These are phyloP conservation scores for Entomophthora muscae DNA, from an alignment of 371 early-diverging fungal species.

Conservation along the genomic window DNA sequence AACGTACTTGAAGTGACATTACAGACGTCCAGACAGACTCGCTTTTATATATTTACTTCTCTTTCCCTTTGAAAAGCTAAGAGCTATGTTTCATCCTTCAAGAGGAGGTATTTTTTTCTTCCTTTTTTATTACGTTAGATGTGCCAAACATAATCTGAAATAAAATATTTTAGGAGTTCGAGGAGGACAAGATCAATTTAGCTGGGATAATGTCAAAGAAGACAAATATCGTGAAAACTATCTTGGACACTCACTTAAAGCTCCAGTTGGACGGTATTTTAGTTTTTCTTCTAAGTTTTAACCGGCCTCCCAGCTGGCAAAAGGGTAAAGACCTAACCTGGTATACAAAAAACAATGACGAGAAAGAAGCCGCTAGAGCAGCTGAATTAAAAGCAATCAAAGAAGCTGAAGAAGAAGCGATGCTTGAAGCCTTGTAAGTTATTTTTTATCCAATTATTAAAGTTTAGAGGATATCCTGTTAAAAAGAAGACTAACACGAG, in stretches of 20 bases:
- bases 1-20: too few relatives aligned
- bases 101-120: neutral
- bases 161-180: constrained; percentile 23
- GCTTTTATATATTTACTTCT: too few relatives aligned
- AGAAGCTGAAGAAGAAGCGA: constrained; percentile 58
- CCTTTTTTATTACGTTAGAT: too few relatives aligned
- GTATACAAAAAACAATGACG: constrained; percentile 39
- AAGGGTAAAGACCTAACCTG: constrained; percentile 50
- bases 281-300: neutral
- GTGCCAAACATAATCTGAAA: too few relatives aligned
- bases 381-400: constrained; percentile 43
- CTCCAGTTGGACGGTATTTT: constrained; percentile 54
- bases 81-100: neutral
- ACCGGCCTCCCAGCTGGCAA: constrained; percentile 24
- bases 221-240: constrained; percentile 75
- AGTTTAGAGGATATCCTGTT: constrained; percentile 7
- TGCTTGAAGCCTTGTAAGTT: constrained; percentile 55
- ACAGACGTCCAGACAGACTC: too few relatives aligned
- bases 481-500: neutral
- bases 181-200: constrained; percentile 40
- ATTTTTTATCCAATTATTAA: neutral
- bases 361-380: constrained; percentile 13
- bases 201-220: constrained; percentile 46
- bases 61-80: too few relatives aligned
- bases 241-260: constrained; percentile 65